Evolutionary conservation across 1,284 basidiomycete species (phyloP).

Genomic region (Cutaneotrichosporon mucoides): DNA sequence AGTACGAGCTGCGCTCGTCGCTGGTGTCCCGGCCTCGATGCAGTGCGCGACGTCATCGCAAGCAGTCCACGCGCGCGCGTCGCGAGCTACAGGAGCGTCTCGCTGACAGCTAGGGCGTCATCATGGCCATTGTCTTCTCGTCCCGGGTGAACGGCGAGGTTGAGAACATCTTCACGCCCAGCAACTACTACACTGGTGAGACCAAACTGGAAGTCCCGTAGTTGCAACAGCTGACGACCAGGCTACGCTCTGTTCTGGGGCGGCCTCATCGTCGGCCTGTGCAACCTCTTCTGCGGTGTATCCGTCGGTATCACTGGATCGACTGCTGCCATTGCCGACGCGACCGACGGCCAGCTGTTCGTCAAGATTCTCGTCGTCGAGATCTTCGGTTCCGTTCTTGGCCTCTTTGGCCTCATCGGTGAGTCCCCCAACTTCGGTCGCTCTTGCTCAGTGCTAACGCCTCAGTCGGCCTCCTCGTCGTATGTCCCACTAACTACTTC

Average conservation of each 20-base stretch:
- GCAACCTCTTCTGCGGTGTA: constrained; percentile 87
- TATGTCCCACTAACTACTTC: too few relatives aligned
- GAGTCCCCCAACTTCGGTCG: constrained; percentile 40
- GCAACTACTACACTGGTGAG: constrained; percentile 85
- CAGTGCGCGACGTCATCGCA: too few relatives aligned
- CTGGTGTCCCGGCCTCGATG: too few relatives aligned
- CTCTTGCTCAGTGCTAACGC: constrained; percentile 9
- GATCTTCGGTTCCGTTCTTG: constrained; percentile 88
- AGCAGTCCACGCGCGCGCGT: too few relatives aligned
- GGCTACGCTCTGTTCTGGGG: constrained; percentile 93
- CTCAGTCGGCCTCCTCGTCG: constrained; percentile 48
- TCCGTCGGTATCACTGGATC: constrained; percentile 88
- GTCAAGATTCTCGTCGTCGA: constrained; percentile 93
- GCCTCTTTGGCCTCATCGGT: constrained; percentile 88
- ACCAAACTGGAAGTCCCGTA: too few relatives aligned
- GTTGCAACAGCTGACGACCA: constrained; percentile 42
- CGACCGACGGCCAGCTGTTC: constrained; percentile 85
- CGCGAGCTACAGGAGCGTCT: too few relatives aligned
- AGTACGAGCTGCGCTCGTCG: not conserved
- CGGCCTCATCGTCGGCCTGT: constrained; percentile 77
- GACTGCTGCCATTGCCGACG: constrained; percentile 85
- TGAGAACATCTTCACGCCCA: constrained; percentile 67
- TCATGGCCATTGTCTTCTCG: constrained; percentile 91
- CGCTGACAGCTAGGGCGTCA: constrained; percentile 51
- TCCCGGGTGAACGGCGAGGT: constrained; percentile 64